Conservation (phyloP, 139 green algal genomes). For the Desmodesmus armatus region DNA sequence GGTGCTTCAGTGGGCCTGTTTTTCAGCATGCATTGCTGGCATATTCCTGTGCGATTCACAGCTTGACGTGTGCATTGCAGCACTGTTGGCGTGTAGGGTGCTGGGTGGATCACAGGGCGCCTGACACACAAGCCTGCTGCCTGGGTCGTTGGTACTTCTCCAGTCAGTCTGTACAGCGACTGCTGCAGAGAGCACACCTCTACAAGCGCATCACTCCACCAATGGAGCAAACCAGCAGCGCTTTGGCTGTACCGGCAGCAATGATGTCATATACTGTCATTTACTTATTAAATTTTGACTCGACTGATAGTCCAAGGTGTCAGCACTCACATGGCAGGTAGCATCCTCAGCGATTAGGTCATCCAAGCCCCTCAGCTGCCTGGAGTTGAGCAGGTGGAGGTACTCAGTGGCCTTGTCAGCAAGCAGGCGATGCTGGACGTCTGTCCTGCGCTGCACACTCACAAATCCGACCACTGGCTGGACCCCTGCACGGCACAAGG, state of each 20-base stretch:
- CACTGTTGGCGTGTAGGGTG: no score
- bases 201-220: neutral
- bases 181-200: neutral
- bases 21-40: neutral
- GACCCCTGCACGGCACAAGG: no score
- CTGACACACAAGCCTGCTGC: no score
- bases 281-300: neutral
- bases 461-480: slow-evolving; percentile 36
- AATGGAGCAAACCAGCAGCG: neutral
- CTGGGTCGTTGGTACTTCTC: neutral
- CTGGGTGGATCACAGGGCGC: no score
- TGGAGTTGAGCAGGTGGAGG: slow-evolving; percentile 12
- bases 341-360: slow-evolving; percentile 18
- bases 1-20: neutral
- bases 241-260: neutral
- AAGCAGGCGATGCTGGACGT: neutral
- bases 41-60: neutral
- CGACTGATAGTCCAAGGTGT: neutral
- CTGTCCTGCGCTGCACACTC: neutral
- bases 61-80: no score
- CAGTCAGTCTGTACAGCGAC: neutral
- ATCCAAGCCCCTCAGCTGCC: neutral
- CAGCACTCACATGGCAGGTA: slow-evolving; percentile 8
- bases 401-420: neutral
- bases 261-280: neutral